Conservation (phyloP, 1,284 basidiomycete species). For the Cutaneotrichosporon cyanovorans region DNA sequence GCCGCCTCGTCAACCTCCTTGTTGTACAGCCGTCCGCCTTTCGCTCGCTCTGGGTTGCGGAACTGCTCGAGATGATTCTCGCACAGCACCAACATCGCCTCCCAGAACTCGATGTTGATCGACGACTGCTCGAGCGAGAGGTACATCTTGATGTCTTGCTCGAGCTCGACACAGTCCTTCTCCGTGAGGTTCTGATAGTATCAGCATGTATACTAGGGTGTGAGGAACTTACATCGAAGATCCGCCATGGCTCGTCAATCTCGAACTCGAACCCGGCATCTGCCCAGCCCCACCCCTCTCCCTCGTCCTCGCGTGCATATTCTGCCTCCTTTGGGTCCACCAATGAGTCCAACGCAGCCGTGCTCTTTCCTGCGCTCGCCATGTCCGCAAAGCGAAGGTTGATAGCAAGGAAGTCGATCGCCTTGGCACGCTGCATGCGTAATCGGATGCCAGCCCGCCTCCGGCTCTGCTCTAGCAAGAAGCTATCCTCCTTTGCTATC, state of each 20-base stretch:
- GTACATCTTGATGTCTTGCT: conserved; percentile 90
- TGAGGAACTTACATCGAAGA: conserved; percentile 84
- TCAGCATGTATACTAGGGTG: too few relatives aligned
- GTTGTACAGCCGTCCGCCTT: conserved; percentile 38
- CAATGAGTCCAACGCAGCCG: conserved; percentile 35
- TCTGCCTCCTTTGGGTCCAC: conserved; percentile 29
- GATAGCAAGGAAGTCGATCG: conserved; percentile 86
- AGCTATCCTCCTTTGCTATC: conserved; percentile 94
- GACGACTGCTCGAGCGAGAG: conserved; percentile 76
- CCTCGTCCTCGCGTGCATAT: conserved; percentile 52
- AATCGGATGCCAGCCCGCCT: conserved; percentile 85
- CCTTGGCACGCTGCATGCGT: conserved; percentile 90
- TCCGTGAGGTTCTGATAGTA: conserved; percentile 65
- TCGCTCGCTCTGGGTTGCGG: conserved; percentile 46
- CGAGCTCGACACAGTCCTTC: conserved; percentile 84
- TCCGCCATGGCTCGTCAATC: conserved; percentile 94
- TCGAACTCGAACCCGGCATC: conserved; percentile 92
- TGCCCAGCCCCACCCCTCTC: conserved; percentile 60
- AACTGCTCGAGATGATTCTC: conserved; percentile 82
- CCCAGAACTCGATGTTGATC: conserved; percentile 93
- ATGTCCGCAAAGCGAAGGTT: conserved; percentile 78
- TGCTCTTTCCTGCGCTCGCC: conserved; percentile 44
- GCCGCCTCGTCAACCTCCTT: conserved; percentile 33
- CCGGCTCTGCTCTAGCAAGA: conserved; percentile 90
- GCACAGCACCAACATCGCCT: conserved; percentile 95